Percentiles rank a stretch among this genome's conserved stretches.
These are phyloP conservation scores for Aspergillus udagawae DNA, from an alignment of 2,329 filamentous ascomycete species.

Conservation along the genomic window DNA sequence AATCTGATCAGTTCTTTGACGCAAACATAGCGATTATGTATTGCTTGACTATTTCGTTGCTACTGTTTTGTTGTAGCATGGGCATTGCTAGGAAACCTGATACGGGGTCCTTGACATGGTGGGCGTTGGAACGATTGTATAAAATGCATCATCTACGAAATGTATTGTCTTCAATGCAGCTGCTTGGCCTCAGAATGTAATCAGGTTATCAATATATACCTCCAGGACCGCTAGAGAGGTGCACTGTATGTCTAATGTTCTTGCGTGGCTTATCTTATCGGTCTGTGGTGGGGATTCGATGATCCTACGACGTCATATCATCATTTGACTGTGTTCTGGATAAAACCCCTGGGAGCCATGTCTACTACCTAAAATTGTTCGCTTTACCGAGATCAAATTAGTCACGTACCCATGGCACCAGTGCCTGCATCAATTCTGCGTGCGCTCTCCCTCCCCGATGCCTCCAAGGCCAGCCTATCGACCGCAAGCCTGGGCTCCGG, in stretches of 20 bases:
- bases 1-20: constrained; percentile 58
- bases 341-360: no score
- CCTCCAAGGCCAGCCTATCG: constrained; percentile 32
- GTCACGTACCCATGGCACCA: constrained; percentile 22
- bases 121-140: neutral
- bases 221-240: neutral
- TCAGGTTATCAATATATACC: neutral
- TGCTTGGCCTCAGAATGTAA: neutral
- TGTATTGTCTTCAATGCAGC: neutral
- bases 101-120: neutral
- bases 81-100: neutral
- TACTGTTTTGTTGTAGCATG: neutral
- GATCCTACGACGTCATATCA: constrained; percentile 5
- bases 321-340: neutral
- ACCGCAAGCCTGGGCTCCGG: constrained; percentile 39
- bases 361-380: neutral
- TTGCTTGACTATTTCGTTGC: constrained; percentile 1
- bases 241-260: neutral
- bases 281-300: constrained; percentile 3
- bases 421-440: constrained; percentile 33
- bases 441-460: constrained; percentile 35
- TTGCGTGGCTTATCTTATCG: constrained; percentile 10
- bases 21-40: constrained; percentile 14
- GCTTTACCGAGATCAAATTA: no score
- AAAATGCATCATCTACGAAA: constrained; percentile 4